phyloP scores from a whole-genome alignment of 2,329 filamentous ascomycete genomes.

The Microcyclospora pomicola region DNA sequence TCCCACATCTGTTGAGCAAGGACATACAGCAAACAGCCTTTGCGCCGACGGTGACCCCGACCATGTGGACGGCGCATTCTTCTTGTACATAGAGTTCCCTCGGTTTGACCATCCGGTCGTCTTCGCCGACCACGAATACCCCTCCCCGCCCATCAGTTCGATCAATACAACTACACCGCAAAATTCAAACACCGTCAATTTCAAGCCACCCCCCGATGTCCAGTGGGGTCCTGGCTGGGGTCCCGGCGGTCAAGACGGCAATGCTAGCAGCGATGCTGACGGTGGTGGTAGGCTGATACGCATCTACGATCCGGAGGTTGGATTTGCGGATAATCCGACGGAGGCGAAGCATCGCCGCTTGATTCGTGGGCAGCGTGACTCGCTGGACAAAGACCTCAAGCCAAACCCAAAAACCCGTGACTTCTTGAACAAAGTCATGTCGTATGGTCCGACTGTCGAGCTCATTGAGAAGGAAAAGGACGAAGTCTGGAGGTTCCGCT shows the following conservation, averaged over 20 bases:
- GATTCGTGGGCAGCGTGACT: constrained; percentile 81
- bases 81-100: constrained; percentile 79
- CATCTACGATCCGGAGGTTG: constrained; percentile 89
- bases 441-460: constrained; percentile 81
- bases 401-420: constrained; percentile 93
- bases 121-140: constrained; percentile 88
- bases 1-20: background rate
- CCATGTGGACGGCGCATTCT: constrained; percentile 53
- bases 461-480: constrained; percentile 87
- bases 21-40: constrained; percentile 2
- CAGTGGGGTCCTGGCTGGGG: constrained; percentile 84
- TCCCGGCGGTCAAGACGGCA: constrained; percentile 35
- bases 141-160: constrained; percentile 66
- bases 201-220: constrained; percentile 75
- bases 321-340: constrained; percentile 78
- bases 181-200: constrained; percentile 52
- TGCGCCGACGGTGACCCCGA: constrained; percentile 26
- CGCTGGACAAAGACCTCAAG: constrained; percentile 86
- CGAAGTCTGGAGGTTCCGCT: constrained; percentile 92
- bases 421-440: constrained; percentile 78
- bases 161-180: constrained; percentile 40
- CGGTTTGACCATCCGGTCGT: constrained; percentile 93
- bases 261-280: constrained; percentile 33
- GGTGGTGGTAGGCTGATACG: constrained; percentile 54
- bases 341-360: constrained; percentile 89